Conservation (phyloP, 257 asterid genomes). For the Haberlea rhodopensis region DNA sequence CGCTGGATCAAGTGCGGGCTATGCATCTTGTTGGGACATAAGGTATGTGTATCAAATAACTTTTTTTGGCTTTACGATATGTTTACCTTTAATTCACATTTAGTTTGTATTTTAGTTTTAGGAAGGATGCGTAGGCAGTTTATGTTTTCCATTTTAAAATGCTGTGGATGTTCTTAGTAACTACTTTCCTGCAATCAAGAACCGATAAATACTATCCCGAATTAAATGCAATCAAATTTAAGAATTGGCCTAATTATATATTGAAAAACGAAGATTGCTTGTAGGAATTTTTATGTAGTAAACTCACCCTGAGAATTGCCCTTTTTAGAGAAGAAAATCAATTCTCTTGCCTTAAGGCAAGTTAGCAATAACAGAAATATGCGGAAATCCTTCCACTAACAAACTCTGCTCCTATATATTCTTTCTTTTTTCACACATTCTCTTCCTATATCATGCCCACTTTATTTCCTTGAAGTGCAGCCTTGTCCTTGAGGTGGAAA, state of each 20-base stretch:
- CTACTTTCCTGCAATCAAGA: background rate
- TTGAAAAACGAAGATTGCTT: too few relatives aligned
- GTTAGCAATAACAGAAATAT: too few relatives aligned
- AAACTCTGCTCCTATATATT: too few relatives aligned
- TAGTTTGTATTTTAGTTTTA: background rate
- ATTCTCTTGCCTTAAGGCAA: too few relatives aligned
- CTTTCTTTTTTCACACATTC: too few relatives aligned
- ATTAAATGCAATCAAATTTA: background rate
- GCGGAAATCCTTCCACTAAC: too few relatives aligned
- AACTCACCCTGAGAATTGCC: too few relatives aligned
- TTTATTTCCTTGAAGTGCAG: too few relatives aligned
- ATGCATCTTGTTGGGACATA: conserved; percentile 86
- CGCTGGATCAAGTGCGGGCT: conserved; percentile 81
- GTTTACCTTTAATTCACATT: background rate
- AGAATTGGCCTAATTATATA: background rate
- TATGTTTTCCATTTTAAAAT: background rate
- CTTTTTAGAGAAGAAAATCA: too few relatives aligned
- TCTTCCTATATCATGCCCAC: too few relatives aligned
- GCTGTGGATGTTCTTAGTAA: background rate
- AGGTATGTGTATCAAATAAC: conserved; percentile 44
- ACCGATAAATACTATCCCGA: background rate
- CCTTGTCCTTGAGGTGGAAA: too few relatives aligned
- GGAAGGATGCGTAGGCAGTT: background rate
- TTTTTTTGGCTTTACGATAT: background rate
- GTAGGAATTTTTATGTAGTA: too few relatives aligned